Evolutionary conservation across 257 asterid species (phyloP), one percentile per base, ranked within the genome.

Genomic region (Echites panduratus): DNA sequence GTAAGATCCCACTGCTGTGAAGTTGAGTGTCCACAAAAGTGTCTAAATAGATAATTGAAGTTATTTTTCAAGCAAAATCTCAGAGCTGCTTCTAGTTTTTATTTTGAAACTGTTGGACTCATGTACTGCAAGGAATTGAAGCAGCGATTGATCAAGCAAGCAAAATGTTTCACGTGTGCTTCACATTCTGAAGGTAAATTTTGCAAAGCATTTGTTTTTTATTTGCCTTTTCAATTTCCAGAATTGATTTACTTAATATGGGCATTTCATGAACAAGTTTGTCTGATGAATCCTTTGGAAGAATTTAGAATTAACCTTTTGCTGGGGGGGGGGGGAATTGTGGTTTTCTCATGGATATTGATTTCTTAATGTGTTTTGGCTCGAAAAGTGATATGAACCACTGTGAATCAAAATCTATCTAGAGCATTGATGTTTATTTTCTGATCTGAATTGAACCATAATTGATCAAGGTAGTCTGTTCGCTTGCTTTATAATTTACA

Each of bases 101-200:
- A 82, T 77, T 96, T 91, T 73, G 99, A 94, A 70, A 94, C 97
- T 9, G 85, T 94, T 48, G 99, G 99, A n/a, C 81, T 94, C 35
- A 91, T 94, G 97, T 94, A 94, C 70, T 84, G 97, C 82, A 87
- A 80, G 76, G 97, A 91, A 58, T 73, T 88, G 84, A 91, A 85
- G 88, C 99, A 85, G 70, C 91, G 96, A 79, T 71, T 94, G 78
- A 91, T 91, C 84, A 89, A 91, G 84, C n/a, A n/a, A n/a, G n/a
- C 99, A 89, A 80, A 89, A 88, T 47, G 95, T 91, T 76, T 59
- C 93, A 5, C 96, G 96, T 8, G 97, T 94, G 62, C 83, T 94
- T 9, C 89, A 95, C 7, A 86, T 94, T 76, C 89, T 94, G 67
- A 91, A 91, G 97, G 99, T 94, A 86, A 59, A 44, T 29, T 57